Base-by-base conservation (phyloP, 1,284 basidiomycete species). In the Cryptococcus hybrid region DNA sequence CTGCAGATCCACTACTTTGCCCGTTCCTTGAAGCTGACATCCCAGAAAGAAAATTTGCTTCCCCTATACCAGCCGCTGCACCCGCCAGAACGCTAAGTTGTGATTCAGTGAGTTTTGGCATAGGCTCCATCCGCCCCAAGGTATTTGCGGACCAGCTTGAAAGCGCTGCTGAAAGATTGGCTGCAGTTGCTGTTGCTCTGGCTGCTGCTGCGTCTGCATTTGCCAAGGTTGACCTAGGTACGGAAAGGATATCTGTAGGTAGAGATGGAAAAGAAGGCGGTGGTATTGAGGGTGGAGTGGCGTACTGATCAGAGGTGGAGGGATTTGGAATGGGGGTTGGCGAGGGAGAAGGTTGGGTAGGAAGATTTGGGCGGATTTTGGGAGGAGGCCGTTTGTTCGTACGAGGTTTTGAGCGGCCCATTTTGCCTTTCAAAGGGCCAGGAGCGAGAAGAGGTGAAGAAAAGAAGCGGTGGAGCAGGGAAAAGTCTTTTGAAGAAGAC, bases 331-430 rank as follows among this genome's bases (percentile, higher is more conserved):
- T 15, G 53, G 45, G 49, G 7, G 39, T 45, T 18, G 42, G 45
- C 30, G 37, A 52, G 38, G 34, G 54, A 51, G 36, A 49, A 37
- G 37, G 47, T 47, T 44, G 61, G 42, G 46, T 61, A 3, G 15
- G 63, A 3, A 58, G 59, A 2, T 58, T 56, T 24, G 64, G 64
- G 38, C 55, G 59, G 39, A 61, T 50, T 55, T 66, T 71, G 12
- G 68, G 68, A 2, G 65, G 64, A n/a, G 67, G 65, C 35, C 68
- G 64, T 58, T 76, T 76, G 61, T 73, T 72, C 6, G 70, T 70
- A 18, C 70, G 63, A 13, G 70, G 70, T 52, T 77, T 77, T 35
- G 71, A 72, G 55, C 71, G 66, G 44, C 71, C 74, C 75, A 77
- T 77, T 50, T 46, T 67, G 51, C 7, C 7, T 38, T 12, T 8